Evolutionary conservation across 768 basidiomycete species (phyloP).

Genomic region (Erythrobasidium yunnanense): DNA sequence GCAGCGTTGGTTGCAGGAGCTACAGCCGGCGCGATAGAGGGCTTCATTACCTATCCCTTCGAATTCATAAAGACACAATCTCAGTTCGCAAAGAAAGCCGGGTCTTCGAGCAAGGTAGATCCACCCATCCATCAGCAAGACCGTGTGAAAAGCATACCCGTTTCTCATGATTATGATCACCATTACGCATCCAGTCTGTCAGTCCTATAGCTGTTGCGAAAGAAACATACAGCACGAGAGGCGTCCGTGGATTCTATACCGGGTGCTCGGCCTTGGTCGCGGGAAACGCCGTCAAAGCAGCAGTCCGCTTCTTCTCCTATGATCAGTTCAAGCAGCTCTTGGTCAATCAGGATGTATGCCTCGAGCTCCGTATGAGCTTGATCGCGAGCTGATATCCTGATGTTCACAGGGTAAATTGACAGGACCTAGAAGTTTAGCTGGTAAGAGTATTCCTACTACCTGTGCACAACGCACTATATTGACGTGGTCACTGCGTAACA

Average conservation of each 20-base stretch:
- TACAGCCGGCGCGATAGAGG: conserved; percentile 84
- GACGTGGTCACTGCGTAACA: too few species aligned
- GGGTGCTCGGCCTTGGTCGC: conserved; percentile 61
- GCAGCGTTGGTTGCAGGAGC: conserved; percentile 69
- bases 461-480: not conserved
- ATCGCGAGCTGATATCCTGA: not conserved
- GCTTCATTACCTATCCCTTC: conserved; percentile 53
- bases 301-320: conserved; percentile 88
- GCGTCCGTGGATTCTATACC: conserved; percentile 77
- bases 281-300: conserved; percentile 87
- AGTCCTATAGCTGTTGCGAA: conserved; percentile 62
- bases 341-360: conserved; percentile 66
- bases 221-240: conserved; percentile 62
- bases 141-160: too few species aligned
- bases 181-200: conserved; percentile 47
- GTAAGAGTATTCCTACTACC: conserved; percentile 42
- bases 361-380: not conserved
- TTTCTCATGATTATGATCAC: not conserved
- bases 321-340: conserved; percentile 77
- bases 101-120: conserved; percentile 1
- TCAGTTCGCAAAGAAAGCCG: conserved; percentile 64
- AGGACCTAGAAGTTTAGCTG: conserved; percentile 69
- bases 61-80: conserved; percentile 89
- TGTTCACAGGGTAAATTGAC: conserved; percentile 69
- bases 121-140: not conserved